Percentiles rank a stretch among this genome's conserved stretches.
Evolutionary conservation across 345 rosid genomes (phyloP).

Genomic region (Rhodomyrtus tomentosa): DNA sequence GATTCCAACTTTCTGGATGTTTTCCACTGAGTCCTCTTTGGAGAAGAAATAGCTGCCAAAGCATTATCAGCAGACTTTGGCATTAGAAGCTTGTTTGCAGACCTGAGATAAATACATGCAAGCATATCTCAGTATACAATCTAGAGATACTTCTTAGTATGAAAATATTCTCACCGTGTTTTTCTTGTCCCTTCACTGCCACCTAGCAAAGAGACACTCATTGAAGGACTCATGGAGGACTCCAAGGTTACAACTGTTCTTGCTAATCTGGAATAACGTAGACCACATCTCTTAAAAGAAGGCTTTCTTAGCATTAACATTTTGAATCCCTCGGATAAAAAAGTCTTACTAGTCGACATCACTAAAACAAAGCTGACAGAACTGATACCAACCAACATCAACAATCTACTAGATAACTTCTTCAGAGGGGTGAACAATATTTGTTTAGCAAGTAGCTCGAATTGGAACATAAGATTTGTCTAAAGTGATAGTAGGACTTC

Average conservation of each 20-base stretch:
- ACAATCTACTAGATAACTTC: background rate
- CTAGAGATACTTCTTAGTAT: background rate
- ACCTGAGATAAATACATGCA: background rate
- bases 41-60: background rate
- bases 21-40: background rate
- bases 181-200: background rate
- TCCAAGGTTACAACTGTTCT: background rate
- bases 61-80: background rate
- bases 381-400: background rate
- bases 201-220: background rate
- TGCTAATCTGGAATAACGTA: background rate
- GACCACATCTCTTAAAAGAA: background rate
- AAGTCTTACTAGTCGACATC: background rate
- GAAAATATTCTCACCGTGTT: background rate
- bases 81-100: background rate
- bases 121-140: background rate
- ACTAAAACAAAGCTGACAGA: background rate
- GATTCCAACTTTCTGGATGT: conserved; percentile 2
- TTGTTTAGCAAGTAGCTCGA: background rate
- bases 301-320: background rate
- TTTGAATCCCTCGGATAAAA: background rate
- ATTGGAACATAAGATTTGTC: background rate
- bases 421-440: background rate
- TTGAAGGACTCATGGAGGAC: background rate
- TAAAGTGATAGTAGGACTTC: background rate